Conservation (phyloP, 257 asterid species). For the Przewalskia tangutica region DNA sequence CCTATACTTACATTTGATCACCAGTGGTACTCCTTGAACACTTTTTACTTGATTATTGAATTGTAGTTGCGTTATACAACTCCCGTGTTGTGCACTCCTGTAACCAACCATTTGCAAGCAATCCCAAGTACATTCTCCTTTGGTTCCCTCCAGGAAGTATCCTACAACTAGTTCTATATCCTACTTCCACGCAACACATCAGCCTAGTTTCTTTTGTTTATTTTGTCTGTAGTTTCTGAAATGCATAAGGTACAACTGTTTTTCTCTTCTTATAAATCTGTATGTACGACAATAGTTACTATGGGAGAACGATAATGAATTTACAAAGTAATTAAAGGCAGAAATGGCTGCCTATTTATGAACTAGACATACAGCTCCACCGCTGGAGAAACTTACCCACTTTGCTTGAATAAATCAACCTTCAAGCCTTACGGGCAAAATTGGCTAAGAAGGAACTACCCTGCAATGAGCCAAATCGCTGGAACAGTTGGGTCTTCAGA, state of each 20-base stretch:
- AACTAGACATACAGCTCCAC: background rate
- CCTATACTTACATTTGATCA: too few relatives aligned
- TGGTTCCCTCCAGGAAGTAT: background rate
- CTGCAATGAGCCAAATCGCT: background rate
- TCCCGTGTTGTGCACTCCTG: background rate
- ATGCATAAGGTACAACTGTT: background rate
- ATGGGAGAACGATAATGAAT: background rate
- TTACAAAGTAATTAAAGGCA: background rate
- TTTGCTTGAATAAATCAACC: background rate
- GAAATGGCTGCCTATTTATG: background rate
- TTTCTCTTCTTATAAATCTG: background rate
- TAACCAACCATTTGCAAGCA: background rate
- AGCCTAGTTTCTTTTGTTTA: background rate
- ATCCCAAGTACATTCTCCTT: background rate
- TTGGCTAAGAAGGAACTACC: background rate
- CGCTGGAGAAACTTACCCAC: background rate
- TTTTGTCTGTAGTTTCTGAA: background rate
- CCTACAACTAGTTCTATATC: background rate
- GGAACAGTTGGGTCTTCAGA: background rate
- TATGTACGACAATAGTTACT: background rate
- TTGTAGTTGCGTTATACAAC: background rate
- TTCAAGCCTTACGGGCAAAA: background rate
- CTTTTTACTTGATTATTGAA: too few relatives aligned
- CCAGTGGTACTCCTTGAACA: too few relatives aligned
- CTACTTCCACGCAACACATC: background rate